Evolutionary conservation across 2,329 filamentous ascomycete species (phyloP).

Genomic region (Calonectria hongkongensis): DNA sequence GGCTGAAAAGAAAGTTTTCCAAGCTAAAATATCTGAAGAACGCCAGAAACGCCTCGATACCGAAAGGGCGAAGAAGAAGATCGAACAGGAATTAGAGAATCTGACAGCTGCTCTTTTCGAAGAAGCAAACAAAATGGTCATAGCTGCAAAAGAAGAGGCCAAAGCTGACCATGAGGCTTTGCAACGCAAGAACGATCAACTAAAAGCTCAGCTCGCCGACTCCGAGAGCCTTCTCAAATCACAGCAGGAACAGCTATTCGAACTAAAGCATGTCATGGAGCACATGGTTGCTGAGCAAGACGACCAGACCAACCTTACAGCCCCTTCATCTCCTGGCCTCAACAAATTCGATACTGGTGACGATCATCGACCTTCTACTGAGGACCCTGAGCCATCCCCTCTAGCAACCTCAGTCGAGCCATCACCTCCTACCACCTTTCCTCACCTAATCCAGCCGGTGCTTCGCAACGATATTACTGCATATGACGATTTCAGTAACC

Average conservation of each 20-base stretch:
- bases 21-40: slow-evolving; percentile 78
- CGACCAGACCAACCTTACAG: slow-evolving; percentile 81
- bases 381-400: slow-evolving; percentile 59
- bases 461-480: slow-evolving; percentile 87
- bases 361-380: slow-evolving; percentile 60
- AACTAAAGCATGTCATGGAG: slow-evolving; percentile 95
- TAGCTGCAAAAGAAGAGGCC: slow-evolving; percentile 89
- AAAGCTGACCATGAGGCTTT: slow-evolving; percentile 87
- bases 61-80: slow-evolving; percentile 88
- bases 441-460: slow-evolving; percentile 88
- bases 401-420: slow-evolving; percentile 62
- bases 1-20: slow-evolving; percentile 78
- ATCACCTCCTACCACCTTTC: slow-evolving; percentile 81
- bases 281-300: slow-evolving; percentile 85
- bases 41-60: slow-evolving; percentile 77
- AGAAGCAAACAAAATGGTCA: slow-evolving; percentile 99
- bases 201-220: slow-evolving; percentile 89
- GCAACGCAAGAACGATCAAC: slow-evolving; percentile 90
- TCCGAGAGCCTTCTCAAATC: slow-evolving; percentile 90
- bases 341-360: slow-evolving; percentile 79
- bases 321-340: slow-evolving; percentile 87
- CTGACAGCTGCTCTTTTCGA: slow-evolving; percentile 96
- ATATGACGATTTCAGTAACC: slow-evolving; percentile 89
- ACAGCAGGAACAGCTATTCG: slow-evolving; percentile 93
- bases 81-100: slow-evolving; percentile 93